Conservation (phyloP, 1,139 yeast species). For the Hanseniaspora uvarum region DNA sequence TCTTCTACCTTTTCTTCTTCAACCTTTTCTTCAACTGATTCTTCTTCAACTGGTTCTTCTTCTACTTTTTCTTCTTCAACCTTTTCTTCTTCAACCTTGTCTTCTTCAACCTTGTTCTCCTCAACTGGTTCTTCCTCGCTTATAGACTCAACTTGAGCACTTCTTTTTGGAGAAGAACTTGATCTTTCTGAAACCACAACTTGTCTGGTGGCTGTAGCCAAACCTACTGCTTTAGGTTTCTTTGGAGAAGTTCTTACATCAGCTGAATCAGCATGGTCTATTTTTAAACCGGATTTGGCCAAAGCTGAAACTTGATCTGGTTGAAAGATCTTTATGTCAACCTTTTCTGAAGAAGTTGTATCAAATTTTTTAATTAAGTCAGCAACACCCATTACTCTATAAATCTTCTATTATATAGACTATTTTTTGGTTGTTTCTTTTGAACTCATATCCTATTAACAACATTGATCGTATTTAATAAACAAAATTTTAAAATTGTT, state of each 20-base stretch:
- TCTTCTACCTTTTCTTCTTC: conserved; percentile 6
- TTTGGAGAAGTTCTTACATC: neutral
- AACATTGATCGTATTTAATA: neutral
- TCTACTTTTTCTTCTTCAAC: neutral
- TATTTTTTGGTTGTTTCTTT: neutral
- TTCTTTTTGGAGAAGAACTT: neutral
- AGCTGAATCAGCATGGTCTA: neutral
- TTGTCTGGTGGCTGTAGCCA: conserved; percentile 12
- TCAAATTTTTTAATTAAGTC: conserved; percentile 32
- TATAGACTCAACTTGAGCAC: neutral
- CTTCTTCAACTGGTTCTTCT: conserved; percentile 4
- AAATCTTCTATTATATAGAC: neutral
- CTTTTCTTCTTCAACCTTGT: neutral
- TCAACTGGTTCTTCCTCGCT: neutral
- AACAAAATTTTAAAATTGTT: neutral
- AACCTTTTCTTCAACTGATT: conserved; percentile 8
- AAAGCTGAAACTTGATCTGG: conserved; percentile 16
- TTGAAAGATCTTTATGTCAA: conserved; percentile 13
- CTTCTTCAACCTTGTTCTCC: neutral
- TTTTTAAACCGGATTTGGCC: conserved; percentile 13
- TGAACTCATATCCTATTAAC: neutral
- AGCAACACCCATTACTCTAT: conserved; percentile 30
- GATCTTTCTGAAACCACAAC: conserved; percentile 12
- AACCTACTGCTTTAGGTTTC: conserved; percentile 1
- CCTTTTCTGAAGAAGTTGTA: conserved; percentile 21